Percentiles rank a stretch among this genome's conserved stretches.
phyloP scores from a whole-genome alignment of 202 grass and related monocot species.

The Carex arenaria region DNA sequence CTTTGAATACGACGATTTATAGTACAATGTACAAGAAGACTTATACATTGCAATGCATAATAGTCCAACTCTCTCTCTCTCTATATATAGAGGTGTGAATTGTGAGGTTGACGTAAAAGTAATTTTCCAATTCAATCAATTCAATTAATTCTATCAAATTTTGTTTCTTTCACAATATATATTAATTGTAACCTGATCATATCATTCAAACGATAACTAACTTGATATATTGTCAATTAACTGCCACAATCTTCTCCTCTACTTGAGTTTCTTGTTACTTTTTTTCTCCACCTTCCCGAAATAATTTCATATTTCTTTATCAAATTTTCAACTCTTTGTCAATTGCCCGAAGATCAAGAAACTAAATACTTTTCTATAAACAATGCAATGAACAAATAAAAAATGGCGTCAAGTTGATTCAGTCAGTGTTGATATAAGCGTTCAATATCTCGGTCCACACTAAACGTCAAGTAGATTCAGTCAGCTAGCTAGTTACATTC shows the following conservation, averaged over 20 bases:
- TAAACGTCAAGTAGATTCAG: too few species aligned
- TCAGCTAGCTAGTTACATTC: not conserved
- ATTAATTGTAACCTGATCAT: not conserved
- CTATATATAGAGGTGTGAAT: too few species aligned
- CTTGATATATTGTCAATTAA: not conserved
- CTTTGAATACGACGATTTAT: too few species aligned
- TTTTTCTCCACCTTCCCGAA: not conserved
- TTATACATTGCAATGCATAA: too few species aligned
- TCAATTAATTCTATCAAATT: not conserved
- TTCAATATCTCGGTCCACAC: not conserved
- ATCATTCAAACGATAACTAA: not conserved
- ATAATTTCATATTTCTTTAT: slow-evolving; percentile 4
- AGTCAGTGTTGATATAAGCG: not conserved
- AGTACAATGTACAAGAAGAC: too few species aligned
- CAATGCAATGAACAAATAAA: not conserved
- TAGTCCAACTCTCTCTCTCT: too few species aligned
- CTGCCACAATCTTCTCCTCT: not conserved
- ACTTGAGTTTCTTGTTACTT: not conserved
- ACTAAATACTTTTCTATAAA: not conserved
- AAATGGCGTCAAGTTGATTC: not conserved
- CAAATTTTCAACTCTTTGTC: not conserved
- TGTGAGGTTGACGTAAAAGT: not conserved
- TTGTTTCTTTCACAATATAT: not conserved
- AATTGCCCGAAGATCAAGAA: not conserved
- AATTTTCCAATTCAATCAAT: not conserved